phyloP scores from a whole-genome alignment of 2,329 filamentous ascomycete genomes.

The Pseudocercospora macadamiae region DNA sequence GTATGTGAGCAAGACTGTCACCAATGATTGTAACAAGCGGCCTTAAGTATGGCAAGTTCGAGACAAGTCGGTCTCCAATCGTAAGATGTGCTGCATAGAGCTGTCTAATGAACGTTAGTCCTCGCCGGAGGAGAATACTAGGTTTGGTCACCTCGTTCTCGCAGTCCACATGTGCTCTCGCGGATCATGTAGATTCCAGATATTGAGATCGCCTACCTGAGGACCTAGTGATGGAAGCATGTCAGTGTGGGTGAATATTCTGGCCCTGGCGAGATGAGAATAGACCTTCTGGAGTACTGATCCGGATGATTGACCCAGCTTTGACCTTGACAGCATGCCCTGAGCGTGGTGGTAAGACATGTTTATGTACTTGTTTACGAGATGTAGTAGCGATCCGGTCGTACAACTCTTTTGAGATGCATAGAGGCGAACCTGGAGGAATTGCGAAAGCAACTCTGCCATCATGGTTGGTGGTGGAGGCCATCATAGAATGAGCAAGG shows the following conservation, averaged over 20 bases:
- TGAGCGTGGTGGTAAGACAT: constrained; percentile 51
- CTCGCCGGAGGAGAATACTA: background rate
- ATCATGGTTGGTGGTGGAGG: too few species aligned
- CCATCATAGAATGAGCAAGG: background rate
- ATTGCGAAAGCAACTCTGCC: background rate
- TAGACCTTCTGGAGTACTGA: constrained; percentile 62
- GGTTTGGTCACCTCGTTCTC: constrained; percentile 55
- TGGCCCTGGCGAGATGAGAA: background rate
- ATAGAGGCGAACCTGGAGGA: background rate
- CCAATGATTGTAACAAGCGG: constrained; percentile 69
- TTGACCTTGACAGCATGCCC: constrained; percentile 73
- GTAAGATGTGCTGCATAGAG: constrained; percentile 76
- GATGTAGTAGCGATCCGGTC: background rate
- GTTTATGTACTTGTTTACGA: background rate
- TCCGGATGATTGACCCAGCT: constrained; percentile 68
- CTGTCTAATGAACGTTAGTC: constrained; percentile 55
- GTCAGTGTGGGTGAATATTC: too few species aligned
- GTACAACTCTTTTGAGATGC: background rate
- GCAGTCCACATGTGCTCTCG: constrained; percentile 82
- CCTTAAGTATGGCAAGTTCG: constrained; percentile 73
- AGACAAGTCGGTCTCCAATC: constrained; percentile 69
- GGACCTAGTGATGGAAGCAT: constrained; percentile 56
- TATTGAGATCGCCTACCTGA: constrained; percentile 81
- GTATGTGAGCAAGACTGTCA: constrained; percentile 60
- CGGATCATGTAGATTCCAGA: constrained; percentile 77